These are phyloP conservation scores for Cordyceps militaris DNA, from an alignment of 2,329 filamentous ascomycete genomes.

Conservation along the genomic window DNA sequence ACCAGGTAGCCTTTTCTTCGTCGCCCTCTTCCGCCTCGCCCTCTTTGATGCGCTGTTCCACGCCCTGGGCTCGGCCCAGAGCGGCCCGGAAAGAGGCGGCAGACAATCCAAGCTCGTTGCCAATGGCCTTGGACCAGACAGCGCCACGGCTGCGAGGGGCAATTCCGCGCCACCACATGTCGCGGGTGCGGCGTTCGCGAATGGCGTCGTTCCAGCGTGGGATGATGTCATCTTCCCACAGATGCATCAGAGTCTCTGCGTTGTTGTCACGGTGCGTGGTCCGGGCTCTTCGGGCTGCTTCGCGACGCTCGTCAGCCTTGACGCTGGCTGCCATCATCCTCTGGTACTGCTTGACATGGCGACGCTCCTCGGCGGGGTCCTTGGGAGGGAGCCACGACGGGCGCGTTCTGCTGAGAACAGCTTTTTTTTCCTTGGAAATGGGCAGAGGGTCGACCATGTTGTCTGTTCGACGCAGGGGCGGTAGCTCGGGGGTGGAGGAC, in stretches of 20 bases:
- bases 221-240: conserved; percentile 72
- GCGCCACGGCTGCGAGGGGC: conserved; percentile 61
- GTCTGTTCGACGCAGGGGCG: conserved; percentile 63
- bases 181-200: conserved; percentile 59
- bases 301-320: conserved; percentile 53
- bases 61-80: conserved; percentile 56
- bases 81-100: conserved; percentile 64
- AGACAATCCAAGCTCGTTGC: conserved; percentile 64
- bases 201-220: conserved; percentile 70
- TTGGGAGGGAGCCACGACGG: conserved; percentile 83
- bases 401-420: conserved; percentile 70
- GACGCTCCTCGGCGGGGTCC: conserved; percentile 82
- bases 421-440: conserved; percentile 80
- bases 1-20: conserved; percentile 50
- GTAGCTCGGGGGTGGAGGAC: conserved; percentile 61
- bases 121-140: conserved; percentile 65
- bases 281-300: conserved; percentile 44
- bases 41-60: conserved; percentile 49
- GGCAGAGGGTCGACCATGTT: conserved; percentile 81
- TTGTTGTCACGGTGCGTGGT: conserved; percentile 48
- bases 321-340: conserved; percentile 66
- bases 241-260: conserved; percentile 46
- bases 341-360: conserved; percentile 79
- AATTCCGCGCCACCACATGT: conserved; percentile 78
- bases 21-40: conserved; percentile 48